Evolutionary conservation across 345 rosid species (phyloP).

Genomic region (Draba incana): DNA sequence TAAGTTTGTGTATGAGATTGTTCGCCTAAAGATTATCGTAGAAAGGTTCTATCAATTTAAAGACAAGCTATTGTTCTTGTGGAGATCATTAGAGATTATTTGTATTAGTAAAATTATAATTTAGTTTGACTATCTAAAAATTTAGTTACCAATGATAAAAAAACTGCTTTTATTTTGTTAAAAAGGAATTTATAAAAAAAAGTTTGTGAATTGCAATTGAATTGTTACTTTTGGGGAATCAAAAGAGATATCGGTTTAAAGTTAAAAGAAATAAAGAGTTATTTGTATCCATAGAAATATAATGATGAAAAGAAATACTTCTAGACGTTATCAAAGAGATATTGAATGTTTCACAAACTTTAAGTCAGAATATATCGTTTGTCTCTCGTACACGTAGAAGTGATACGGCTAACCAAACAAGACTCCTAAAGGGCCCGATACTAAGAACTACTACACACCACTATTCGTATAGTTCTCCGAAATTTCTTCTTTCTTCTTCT

Average conservation of each 20-base stretch:
- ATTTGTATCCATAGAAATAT: background rate
- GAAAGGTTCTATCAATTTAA: too few relatives aligned
- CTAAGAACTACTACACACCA: constrained; percentile 11
- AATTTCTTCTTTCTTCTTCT: constrained; percentile 28
- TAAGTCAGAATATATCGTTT: background rate
- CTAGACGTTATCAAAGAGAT: constrained; percentile 10
- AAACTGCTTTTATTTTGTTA: too few relatives aligned
- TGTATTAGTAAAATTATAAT: too few relatives aligned
- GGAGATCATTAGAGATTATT: too few relatives aligned
- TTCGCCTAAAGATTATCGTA: too few relatives aligned
- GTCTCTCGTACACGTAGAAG: constrained; percentile 32
- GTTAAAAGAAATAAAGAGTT: background rate
- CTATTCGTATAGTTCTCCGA: constrained; percentile 5
- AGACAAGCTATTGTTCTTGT: too few relatives aligned
- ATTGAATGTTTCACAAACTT: constrained; percentile 11
- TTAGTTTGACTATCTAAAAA: too few relatives aligned
- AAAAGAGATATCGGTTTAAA: background rate
- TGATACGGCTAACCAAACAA: constrained; percentile 35
- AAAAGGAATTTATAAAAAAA: too few relatives aligned
- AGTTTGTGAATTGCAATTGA: too few relatives aligned
- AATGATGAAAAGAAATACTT: background rate
- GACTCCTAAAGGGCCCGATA: constrained; percentile 25
- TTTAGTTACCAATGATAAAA: too few relatives aligned
- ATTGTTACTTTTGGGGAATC: background rate
- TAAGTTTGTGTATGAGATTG: too few relatives aligned